phyloP scores from a whole-genome alignment of 2,329 filamentous ascomycete genomes.

The Zymoseptoria passerinii region DNA sequence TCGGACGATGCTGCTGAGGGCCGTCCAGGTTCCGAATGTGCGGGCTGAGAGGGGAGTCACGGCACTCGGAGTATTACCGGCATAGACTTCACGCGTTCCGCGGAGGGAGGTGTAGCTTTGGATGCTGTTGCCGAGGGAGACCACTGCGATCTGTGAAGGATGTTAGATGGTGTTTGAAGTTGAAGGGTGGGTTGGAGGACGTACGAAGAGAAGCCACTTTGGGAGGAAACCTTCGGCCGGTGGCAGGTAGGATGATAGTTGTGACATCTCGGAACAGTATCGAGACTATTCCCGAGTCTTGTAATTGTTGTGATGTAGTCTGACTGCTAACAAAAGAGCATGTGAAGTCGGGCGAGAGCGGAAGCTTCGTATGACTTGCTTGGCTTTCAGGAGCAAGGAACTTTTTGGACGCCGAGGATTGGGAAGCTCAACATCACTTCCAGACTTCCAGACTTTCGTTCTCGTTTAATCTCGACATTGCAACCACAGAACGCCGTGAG shows the following conservation, averaged over 20 bases:
- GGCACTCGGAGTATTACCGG: slow-evolving; percentile 48
- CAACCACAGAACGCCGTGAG: slow-evolving; percentile 3
- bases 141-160: slow-evolving; percentile 59
- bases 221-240: slow-evolving; percentile 47
- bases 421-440: background rate
- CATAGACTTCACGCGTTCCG: slow-evolving; percentile 83
- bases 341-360: background rate
- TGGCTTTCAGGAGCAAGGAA: slow-evolving; percentile 4
- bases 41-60: slow-evolving; percentile 69
- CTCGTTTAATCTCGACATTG: background rate
- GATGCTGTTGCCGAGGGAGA: slow-evolving; percentile 75
- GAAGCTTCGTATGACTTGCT: background rate
- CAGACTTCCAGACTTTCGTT: background rate
- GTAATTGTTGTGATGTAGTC: background rate
- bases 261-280: slow-evolving; percentile 7
- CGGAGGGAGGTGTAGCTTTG: slow-evolving; percentile 74
- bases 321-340: background rate
- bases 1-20: slow-evolving; percentile 67
- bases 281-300: background rate
- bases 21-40: slow-evolving; percentile 82
- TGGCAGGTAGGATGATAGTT: slow-evolving; percentile 35
- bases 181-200: slow-evolving; percentile 18
- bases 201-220: slow-evolving; percentile 58
- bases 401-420: background rate
- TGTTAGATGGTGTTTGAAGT: slow-evolving; percentile 1